Base-by-base conservation (phyloP, 176 grass and related monocot species). In the Cymbopogon citratus region DNA sequence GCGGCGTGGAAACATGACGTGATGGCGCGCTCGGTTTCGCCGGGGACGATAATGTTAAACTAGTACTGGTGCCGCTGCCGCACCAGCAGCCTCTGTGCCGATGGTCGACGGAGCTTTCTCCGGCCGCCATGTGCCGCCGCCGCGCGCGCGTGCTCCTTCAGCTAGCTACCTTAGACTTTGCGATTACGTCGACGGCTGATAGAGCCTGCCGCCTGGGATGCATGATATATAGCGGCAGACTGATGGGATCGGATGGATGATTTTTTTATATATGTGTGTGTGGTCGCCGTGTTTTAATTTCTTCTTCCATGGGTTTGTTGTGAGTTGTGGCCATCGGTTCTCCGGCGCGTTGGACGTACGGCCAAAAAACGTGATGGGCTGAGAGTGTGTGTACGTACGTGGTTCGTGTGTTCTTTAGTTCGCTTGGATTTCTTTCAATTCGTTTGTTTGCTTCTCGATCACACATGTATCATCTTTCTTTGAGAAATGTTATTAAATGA, bases 41-140 rank as follows among this genome's bases (percentile, higher is more conserved):
- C 71, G 77, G 77, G 28, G 6, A 60, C 18, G 87, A 89, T 89
- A 89, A 89, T 77, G 23, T 82, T 87, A 71, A 83, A 83, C 65
- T 77, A 70, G 2, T 34, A 10, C 11, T 15, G 19, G 8, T 23
- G 52, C 52, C 21, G 52, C 52, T 23, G 52, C 21, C 7, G 36
- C 74, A 23, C 21, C n/a, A 27, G 52, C 54, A 63, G 33, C 4
- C 10, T 1, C 68, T 45, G 38, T 44, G 33, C 68, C 23, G 23
- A 28, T 48, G 70, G 70, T 73, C 69, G 69, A 72, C 41, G 69
- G 41, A 72, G 69, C 19, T 36, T 52, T 76, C 73, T 76, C 73
- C 33, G 31, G 12, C 49, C 28, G 49, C 31, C 74, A 76, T 40
- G 34, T 76, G 73, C 73, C 75, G 8, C 36, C 36, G 14, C 69